phyloP scores from a whole-genome alignment of 441 rosid species.

The Capsella rubella region DNA sequence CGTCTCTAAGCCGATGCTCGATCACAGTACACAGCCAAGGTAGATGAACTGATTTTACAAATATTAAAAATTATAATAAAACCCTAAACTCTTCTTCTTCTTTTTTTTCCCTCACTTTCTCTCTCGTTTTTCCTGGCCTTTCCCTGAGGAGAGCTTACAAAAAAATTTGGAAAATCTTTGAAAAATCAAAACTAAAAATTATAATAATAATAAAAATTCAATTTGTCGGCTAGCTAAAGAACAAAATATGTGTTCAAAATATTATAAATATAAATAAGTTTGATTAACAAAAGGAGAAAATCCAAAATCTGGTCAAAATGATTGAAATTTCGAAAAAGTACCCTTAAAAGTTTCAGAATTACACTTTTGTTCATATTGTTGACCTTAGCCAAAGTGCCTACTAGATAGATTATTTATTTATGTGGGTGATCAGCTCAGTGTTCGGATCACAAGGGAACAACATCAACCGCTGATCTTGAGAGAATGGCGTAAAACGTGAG shows the following conservation, averaged over 20 bases:
- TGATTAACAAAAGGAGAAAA: not conserved
- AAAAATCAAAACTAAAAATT: not conserved
- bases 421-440: not conserved
- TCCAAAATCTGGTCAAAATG: slow-evolving; percentile 35
- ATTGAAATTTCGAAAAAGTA: not conserved
- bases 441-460: not conserved
- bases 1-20: slow-evolving; percentile 26
- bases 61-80: not conserved
- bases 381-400: slow-evolving; percentile 1
- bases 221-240: slow-evolving; percentile 26
- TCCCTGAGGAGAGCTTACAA: not conserved
- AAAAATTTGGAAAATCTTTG: slow-evolving; percentile 2
- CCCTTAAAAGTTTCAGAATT: slow-evolving; percentile 13
- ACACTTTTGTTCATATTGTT: slow-evolving; percentile 8
- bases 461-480: not conserved
- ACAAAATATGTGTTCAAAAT: not conserved
- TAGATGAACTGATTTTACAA: not conserved
- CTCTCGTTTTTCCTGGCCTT: slow-evolving; percentile 26
- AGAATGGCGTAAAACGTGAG: not conserved
- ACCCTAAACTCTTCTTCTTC: not conserved
- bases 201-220: not conserved
- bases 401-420: not conserved
- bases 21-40: slow-evolving; percentile 14
- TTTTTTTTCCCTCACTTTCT: slow-evolving; percentile 20
- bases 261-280: not conserved